phyloP scores from a whole-genome alignment of 2,329 filamentous ascomycete genomes.

The Fusarium denticulatum region DNA sequence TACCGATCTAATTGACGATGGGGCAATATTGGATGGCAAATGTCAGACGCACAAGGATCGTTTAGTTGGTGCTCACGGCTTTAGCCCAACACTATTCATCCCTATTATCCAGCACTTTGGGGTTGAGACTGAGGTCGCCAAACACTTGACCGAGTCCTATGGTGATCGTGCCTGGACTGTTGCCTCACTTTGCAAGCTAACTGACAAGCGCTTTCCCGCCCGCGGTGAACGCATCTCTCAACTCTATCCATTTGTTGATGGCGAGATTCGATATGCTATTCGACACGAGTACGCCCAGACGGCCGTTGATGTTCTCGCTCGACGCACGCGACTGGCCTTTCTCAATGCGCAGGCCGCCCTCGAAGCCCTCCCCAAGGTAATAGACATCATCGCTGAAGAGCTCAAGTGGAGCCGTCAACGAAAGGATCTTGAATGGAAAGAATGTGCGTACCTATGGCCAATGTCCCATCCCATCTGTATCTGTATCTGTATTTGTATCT shows the following conservation, averaged over 20 bases:
- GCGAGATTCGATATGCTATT: conserved; percentile 89
- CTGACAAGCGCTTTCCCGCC: conserved; percentile 82
- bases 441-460: conserved; percentile 61
- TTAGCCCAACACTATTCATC: conserved; percentile 90
- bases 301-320: conserved; percentile 86
- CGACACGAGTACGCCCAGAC: conserved; percentile 92
- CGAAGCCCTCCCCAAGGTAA: conserved; percentile 83
- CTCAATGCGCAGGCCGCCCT: conserved; percentile 91
- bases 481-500: conserved; percentile 2
- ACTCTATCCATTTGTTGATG: conserved; percentile 91
- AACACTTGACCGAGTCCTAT: conserved; percentile 87
- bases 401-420: conserved; percentile 78
- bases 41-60: conserved; percentile 88
- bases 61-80: conserved; percentile 85
- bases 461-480: not conserved
- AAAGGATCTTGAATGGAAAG: conserved; percentile 83
- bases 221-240: conserved; percentile 81
- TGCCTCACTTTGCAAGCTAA: conserved; percentile 80
- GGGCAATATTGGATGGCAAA: conserved; percentile 69
- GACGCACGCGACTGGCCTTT: conserved; percentile 87
- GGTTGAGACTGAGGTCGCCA: conserved; percentile 89
- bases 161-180: conserved; percentile 94
- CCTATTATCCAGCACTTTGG: conserved; percentile 94
- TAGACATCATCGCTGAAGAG: conserved; percentile 90
- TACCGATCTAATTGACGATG: conserved; percentile 75